Base-by-base conservation (phyloP, 2,329 filamentous ascomycete genomes). In the Sclerotinia glacialis region DNA sequence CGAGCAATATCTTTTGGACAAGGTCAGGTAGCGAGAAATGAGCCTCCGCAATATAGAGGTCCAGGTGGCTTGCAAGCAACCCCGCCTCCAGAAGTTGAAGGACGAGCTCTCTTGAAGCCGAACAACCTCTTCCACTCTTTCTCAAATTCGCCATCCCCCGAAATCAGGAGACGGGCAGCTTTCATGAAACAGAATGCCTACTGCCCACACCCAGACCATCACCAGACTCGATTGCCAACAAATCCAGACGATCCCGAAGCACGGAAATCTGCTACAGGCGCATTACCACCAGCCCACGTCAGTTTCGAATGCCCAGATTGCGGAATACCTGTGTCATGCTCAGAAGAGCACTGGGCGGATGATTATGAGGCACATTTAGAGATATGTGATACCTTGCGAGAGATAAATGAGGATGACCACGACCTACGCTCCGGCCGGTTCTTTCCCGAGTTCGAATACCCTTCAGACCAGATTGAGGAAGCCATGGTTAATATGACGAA, bases 331-430 rank as follows among this genome's bases (percentile, higher is more conserved):
- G 88, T 97, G 8, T 96, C 95, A 77, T 99, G 95, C 80, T 94
- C 88, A 72, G 91, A 97, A 78, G 89, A 92, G 72, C 95, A 99
- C 77, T 98, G 94, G 91, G 92, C 91, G 76, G 92, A 96, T 73
- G 92, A 98, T 78, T 99, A 97, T 75, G 94, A 98, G 78, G 85
- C 88, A 23, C 95, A 99, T 78, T 78, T 99, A 68, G 86, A 97
- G 76, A 89, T 99, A 46, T 99, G 95, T 78, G 94, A 99, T 74
- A 91, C 91, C 0, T 81, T 99, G 66, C 84, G 90, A 71, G 90
- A 98, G 79, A 94, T 97, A 79, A 99, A 99, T 73, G 95, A 99
- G 80, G 95, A 99, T 76, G 95, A 99, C 73, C 96, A 99, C 76
- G 95, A 99, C 77, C 80, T 99, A 71, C 85, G 90, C 61, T 97